phyloP scores from a whole-genome alignment of 2,329 filamentous ascomycete species.

The Xylariales sp. region DNA sequence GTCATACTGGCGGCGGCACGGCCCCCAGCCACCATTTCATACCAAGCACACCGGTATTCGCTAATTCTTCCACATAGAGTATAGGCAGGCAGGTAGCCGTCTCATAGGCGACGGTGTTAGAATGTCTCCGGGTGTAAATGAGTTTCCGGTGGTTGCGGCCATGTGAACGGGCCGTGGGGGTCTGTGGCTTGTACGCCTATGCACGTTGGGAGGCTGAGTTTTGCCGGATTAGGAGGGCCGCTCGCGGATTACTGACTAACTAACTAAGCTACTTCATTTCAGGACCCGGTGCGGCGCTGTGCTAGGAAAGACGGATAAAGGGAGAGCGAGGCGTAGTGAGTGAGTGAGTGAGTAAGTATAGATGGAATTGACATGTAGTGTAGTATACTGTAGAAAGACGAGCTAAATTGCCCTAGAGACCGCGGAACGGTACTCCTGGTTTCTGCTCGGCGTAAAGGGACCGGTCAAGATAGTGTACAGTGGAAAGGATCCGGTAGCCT shows the following conservation, averaged over 20 bases:
- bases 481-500: slow-evolving; percentile 16
- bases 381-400: background rate
- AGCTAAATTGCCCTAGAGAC: background rate
- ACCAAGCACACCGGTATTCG: background rate
- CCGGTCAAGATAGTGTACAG: slow-evolving; percentile 2
- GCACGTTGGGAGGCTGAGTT: slow-evolving; percentile 12
- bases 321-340: background rate
- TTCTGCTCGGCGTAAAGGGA: background rate
- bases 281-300: too few relatives aligned
- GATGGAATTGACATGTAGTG: background rate
- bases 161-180: background rate
- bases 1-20: background rate
- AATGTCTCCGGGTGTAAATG: background rate
- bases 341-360: too few relatives aligned
- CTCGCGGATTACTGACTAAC: background rate
- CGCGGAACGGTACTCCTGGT: slow-evolving; percentile 3
- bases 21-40: background rate
- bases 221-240: background rate
- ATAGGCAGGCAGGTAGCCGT: background rate
- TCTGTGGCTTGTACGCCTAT: background rate
- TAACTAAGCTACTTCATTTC: too few relatives aligned
- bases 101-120: background rate
- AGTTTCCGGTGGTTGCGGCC: background rate
- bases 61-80: background rate
- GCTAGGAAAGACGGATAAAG: background rate